Evolutionary conservation across 2,329 filamentous ascomycete species (phyloP), one percentile per base, ranked within the genome.

Genomic region (Hortaea sp.): DNA sequence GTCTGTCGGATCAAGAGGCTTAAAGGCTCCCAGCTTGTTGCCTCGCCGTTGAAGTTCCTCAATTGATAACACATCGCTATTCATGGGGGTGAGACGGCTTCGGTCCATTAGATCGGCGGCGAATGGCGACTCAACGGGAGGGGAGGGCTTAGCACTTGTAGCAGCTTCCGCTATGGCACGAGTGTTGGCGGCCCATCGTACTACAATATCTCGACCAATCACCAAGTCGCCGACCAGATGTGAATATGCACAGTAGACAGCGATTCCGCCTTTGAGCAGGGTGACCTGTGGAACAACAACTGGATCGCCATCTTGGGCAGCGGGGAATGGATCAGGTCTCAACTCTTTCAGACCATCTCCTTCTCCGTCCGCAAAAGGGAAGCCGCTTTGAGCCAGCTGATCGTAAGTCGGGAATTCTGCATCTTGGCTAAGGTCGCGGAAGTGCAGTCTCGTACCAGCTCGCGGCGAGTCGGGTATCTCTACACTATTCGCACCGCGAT

Each of bases 181-280:
- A n/a, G 47, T 46, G 3, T 46, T n/a, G 11, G 6, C 35, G 11
- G 44, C 44, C 47, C 47, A 49, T 12, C 12, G 29, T n/a, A 39
- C 12, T 12, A 37, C 13, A 6, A 43, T 13, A 10, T 31, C 44
- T 30, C 31, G 29, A 10, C 10, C 29, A 39, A 39, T 29, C 5
- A 49, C 34, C 5, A 49, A 20, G 34, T 49, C 47, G 11, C 34
- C 39, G 11, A 46, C 13, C 31, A 42, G 41, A 38, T 49, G 47
- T n/a, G 43, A 40, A 29, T 35, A 46, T n/a, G 47, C 27, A 10
- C n/a, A 12, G 20, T 35, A 38, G 9, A 46, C 28, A 32, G 45
- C 32, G n/a, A 45, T 30, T 34, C 47, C 47, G 32, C 47, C 47
- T 7, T 41, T 12, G 13, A 49, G 35, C 29, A 30, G 34, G 7